A percentile compares a stretch with the other conserved stretches of the same genome.
phyloP scores from a whole-genome alignment of 805 yeast species.

The Candida sonorensis region DNA sequence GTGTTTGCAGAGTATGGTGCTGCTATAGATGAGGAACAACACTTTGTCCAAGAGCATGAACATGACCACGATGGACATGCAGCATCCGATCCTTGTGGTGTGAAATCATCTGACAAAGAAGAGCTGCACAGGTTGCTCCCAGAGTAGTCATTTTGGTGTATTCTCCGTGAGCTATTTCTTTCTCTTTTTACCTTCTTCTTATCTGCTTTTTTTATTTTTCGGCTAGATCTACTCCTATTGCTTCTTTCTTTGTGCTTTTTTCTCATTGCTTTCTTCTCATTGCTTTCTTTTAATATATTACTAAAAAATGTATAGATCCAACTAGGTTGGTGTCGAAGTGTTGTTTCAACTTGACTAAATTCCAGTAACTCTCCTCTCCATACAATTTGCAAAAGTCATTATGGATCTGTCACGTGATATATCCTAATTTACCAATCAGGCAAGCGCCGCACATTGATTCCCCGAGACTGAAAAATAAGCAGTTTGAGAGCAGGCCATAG shows the following conservation, averaged over 20 bases:
- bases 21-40: constrained; percentile 25
- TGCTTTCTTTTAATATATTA: too few species aligned
- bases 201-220: too few species aligned
- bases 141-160: neutral
- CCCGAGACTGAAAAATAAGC: too few species aligned
- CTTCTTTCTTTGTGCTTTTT: too few species aligned
- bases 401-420: constrained; percentile 11
- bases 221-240: too few species aligned
- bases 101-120: constrained; percentile 15
- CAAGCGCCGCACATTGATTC: neutral
- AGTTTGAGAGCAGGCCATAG: too few species aligned
- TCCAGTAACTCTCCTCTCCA: too few species aligned
- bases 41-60: constrained; percentile 24
- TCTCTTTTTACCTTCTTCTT: too few species aligned
- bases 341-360: too few species aligned
- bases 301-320: neutral
- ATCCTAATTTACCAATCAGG: constrained; percentile 8
- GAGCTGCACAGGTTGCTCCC: constrained; percentile 22
- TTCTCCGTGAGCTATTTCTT: too few species aligned
- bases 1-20: constrained; percentile 13
- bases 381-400: neutral
- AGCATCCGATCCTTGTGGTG: constrained; percentile 5
- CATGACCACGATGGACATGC: constrained; percentile 26
- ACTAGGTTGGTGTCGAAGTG: too few species aligned
- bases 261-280: too few species aligned